Evolutionary conservation across 1,284 basidiomycete genomes (phyloP), one percentile per base, ranked within the genome.

Genomic region (Sutorius eximius): DNA sequence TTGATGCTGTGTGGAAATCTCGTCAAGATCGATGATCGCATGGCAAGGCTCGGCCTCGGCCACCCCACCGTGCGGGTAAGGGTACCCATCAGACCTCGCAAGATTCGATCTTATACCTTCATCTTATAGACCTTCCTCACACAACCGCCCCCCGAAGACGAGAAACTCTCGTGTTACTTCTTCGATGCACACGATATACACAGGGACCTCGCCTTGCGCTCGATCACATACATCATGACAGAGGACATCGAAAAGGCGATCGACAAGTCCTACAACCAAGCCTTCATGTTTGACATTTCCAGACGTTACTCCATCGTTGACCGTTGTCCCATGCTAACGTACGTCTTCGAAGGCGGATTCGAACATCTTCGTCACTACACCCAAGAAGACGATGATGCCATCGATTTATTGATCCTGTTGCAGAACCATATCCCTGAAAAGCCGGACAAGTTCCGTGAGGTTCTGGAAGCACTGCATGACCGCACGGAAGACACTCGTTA

Each of bases 221-320:
- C 66, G 16, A 67, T 67, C 49, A 69, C 63, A 18, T 70, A 70
- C 45, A 65, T 70, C 37, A 56, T 67, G 62, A 15, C 56, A 2
- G 56, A 55, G 8, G 65, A 70, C 34, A 63, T 70, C 27, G 62
- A 69, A 46, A 63, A 36, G 20, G 66, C 56, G 9, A 63, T 67
- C 44, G 22, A 36, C 8, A 63, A 47, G 49, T 69, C 62, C 18
- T 58, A 69, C 51, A 60, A 16, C 15, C 56, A 57, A 34, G 54
- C 63, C n/a, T 63, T 56, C 56, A 66, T 70, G 65, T 67, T 69
- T 48, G 65, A 70, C 5, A 50, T 69, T 24, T 66, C 65, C 34
- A 64, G 64, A 52, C 59, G 60, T 13, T 59, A 56, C 46, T 57
- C 53, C 38, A 59, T 66, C 52, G 20, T 70, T 29, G 65, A 66